Percentiles rank a stretch among this genome's conserved stretches.
Evolutionary conservation across 176 grass and related monocot genomes (phyloP).

Genomic region (Elaeis guineensis): DNA sequence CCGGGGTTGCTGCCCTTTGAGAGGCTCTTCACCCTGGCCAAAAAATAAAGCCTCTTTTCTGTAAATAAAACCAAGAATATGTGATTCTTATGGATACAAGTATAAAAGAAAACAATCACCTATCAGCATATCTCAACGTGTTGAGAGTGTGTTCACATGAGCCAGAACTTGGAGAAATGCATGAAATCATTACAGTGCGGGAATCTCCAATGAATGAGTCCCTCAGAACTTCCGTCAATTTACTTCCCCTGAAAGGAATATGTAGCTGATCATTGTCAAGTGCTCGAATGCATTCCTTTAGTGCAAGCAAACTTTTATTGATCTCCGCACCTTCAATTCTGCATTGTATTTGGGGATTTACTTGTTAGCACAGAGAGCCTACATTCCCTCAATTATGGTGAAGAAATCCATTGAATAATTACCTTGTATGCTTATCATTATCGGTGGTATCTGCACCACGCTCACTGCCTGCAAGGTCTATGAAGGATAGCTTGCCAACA

Average conservation of each 20-base stretch:
- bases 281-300: slow-evolving; percentile 97
- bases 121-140: slow-evolving; percentile 97
- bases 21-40: slow-evolving; percentile 80
- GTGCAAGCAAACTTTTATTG: slow-evolving; percentile 98
- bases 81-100: too few relatives aligned
- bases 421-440: slow-evolving; percentile 99
- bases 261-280: slow-evolving; percentile 98
- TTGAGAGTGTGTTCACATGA: slow-evolving; percentile 99
- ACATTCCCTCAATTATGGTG: too few relatives aligned
- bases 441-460: slow-evolving; percentile 98
- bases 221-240: slow-evolving; percentile 90
- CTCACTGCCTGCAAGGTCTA: slow-evolving; percentile 96
- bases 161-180: slow-evolving; percentile 95
- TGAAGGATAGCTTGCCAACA: slow-evolving; percentile 83
- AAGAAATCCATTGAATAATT: slow-evolving; percentile 8
- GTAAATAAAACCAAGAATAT: too few relatives aligned
- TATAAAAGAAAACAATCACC: slow-evolving; percentile 33
- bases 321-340: slow-evolving; percentile 99
- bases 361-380: not conserved
- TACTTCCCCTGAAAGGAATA: slow-evolving; percentile 98
- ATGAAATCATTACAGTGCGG: slow-evolving; percentile 96
- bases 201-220: slow-evolving; percentile 95
- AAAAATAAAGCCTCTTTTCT: slow-evolving; percentile 13
- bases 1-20: slow-evolving; percentile 74
- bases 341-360: slow-evolving; percentile 21